A percentile compares a stretch with the other conserved stretches of the same genome.
These are phyloP conservation scores for Hippophae tibetana DNA, from an alignment of 306 rosid species.

Conservation along the genomic window DNA sequence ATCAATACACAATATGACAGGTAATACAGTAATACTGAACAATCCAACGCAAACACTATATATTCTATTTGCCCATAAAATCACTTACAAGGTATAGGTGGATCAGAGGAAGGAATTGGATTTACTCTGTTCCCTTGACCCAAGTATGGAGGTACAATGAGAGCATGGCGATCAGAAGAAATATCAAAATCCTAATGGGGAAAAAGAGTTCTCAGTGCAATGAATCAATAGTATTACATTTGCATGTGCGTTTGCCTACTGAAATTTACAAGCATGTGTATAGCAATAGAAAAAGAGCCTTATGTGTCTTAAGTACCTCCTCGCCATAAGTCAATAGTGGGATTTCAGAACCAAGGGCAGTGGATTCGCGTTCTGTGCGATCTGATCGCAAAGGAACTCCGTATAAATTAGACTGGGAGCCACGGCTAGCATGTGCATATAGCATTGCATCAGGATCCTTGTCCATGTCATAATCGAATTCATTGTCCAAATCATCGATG, in stretches of 20 bases:
- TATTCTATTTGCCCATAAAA: slow-evolving; percentile 1
- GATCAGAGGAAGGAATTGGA: slow-evolving; percentile 60
- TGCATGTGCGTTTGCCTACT: neutral
- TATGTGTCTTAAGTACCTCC: slow-evolving; percentile 49
- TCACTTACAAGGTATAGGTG: slow-evolving; percentile 55
- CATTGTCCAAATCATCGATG: slow-evolving; percentile 82
- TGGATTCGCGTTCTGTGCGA: slow-evolving; percentile 30
- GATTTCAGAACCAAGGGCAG: slow-evolving; percentile 63
- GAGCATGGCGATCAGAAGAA: slow-evolving; percentile 77
- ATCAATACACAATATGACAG: slow-evolving; percentile 11
- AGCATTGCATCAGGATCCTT: slow-evolving; percentile 35
- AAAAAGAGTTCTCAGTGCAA: slow-evolving; percentile 3
- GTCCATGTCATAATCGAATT: slow-evolving; percentile 54
- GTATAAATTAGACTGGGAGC: slow-evolving; percentile 35
- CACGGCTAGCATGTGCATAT: slow-evolving; percentile 38
- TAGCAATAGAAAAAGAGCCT: neutral
- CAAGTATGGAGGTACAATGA: slow-evolving; percentile 68
- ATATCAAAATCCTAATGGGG: slow-evolving; percentile 60
- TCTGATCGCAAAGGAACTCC: slow-evolving; percentile 37
- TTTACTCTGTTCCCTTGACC: slow-evolving; percentile 64
- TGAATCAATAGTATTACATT: neutral
- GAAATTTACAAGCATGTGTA: neutral
- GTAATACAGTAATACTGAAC: neutral
- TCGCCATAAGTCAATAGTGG: slow-evolving; percentile 88
- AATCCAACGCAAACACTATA: neutral